These are phyloP conservation scores for Knufia fluminis DNA, from an alignment of 2,329 filamentous ascomycete genomes.

Conservation along the genomic window DNA sequence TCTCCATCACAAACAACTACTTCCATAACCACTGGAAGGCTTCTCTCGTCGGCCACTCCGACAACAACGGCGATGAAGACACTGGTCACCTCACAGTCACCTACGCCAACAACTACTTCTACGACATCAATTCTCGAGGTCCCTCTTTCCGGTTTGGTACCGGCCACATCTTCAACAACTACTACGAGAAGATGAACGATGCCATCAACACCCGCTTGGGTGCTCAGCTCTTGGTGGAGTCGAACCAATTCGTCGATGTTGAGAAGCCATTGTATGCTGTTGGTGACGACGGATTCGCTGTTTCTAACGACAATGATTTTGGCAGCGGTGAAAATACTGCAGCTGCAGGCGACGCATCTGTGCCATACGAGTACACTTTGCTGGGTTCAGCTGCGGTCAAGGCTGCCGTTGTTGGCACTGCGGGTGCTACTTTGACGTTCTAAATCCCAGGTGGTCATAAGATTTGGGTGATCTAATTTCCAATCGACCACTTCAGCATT, in stretches of 20 bases:
- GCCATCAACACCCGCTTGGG: not conserved
- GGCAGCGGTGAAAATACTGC: not conserved
- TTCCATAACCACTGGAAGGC: conserved; percentile 35
- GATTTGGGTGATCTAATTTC: no score
- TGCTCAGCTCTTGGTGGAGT: not conserved
- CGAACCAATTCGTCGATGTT: no score
- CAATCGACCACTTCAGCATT: no score
- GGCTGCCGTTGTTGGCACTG: no score
- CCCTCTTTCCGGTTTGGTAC: not conserved
- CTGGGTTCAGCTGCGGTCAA: not conserved
- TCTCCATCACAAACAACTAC: conserved; percentile 37
- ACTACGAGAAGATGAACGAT: not conserved
- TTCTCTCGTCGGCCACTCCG: conserved; percentile 25
- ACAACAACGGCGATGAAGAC: conserved; percentile 23
- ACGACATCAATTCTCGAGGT: not conserved
- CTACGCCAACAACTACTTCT: not conserved
- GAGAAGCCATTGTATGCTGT: no score
- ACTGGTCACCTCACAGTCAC: conserved; percentile 24
- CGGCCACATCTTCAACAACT: not conserved
- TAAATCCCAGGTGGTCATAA: no score
- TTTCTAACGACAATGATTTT: not conserved
- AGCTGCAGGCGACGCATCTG: not conserved
- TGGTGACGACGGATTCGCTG: not conserved
- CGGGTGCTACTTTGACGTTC: no score
- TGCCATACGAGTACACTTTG: not conserved